These are phyloP conservation scores for Drechslerella dactyloides DNA, from an alignment of 2,329 filamentous ascomycete species.

Conservation along the genomic window DNA sequence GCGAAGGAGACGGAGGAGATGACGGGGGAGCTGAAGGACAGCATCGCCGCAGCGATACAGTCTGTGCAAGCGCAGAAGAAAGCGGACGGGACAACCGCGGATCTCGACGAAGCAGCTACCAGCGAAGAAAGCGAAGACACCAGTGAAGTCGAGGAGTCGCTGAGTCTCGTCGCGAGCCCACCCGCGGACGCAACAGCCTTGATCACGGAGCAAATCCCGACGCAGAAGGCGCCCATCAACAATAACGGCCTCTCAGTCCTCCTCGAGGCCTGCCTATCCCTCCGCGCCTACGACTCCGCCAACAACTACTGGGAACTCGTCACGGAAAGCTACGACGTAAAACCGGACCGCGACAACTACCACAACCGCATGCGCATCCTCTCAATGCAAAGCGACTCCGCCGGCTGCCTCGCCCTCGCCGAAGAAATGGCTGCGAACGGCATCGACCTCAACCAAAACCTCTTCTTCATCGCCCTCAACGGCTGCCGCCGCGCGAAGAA, in stretches of 20 bases:
- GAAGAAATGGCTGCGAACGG: constrained; percentile 33
- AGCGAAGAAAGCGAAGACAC: constrained; percentile 35
- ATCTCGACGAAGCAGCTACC: constrained; percentile 42
- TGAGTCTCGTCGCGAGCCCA: constrained; percentile 3
- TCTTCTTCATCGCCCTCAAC: constrained; percentile 54
- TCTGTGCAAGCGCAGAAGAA: constrained; percentile 30
- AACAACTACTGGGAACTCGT: constrained; percentile 79
- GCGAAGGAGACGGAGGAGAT: constrained; percentile 31
- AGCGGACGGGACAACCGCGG: constrained; percentile 31
- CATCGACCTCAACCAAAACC: constrained; percentile 38
- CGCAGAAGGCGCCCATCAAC: constrained; percentile 61
- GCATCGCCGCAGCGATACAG: constrained; percentile 40
- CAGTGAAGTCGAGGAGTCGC: neutral
- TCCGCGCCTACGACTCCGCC: constrained; percentile 69
- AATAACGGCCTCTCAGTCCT: constrained; percentile 71
- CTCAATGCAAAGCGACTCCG: constrained; percentile 32
- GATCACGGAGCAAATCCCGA: constrained; percentile 58
- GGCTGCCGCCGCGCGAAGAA: constrained; percentile 48
- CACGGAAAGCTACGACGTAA: constrained; percentile 67
- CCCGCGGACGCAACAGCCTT: constrained; percentile 59
- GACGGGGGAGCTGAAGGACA: constrained; percentile 56
- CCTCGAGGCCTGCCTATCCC: constrained; percentile 68
- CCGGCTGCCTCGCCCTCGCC: constrained; percentile 27
- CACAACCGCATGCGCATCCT: constrained; percentile 67
- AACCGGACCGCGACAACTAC: constrained; percentile 75